These are phyloP conservation scores for Herpetospermum pedunculosum DNA, from an alignment of 306 rosid genomes.

Conservation along the genomic window DNA sequence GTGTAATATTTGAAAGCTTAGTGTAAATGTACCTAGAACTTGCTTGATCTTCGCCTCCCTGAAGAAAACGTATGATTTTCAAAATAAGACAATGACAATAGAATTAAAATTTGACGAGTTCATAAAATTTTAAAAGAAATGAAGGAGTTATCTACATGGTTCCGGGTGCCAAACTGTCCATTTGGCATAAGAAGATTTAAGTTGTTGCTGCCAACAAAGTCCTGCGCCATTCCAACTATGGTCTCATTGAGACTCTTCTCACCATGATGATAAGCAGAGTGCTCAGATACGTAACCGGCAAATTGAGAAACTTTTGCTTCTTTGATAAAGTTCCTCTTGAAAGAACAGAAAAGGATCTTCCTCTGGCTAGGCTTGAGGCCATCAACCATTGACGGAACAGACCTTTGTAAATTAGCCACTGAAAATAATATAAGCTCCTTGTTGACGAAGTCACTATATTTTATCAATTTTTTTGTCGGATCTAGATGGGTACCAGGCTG, in stretches of 20 bases:
- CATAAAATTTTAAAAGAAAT: background rate
- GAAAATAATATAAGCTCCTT: slow-evolving; percentile 88
- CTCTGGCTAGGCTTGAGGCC: slow-evolving; percentile 96
- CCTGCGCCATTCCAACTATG: slow-evolving; percentile 89
- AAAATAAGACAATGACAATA: background rate
- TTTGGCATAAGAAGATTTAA: slow-evolving; percentile 75
- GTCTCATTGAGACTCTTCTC: slow-evolving; percentile 83
- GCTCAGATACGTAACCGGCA: slow-evolving; percentile 86
- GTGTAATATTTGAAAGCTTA: slow-evolving; percentile 40
- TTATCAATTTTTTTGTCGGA: slow-evolving; percentile 43
- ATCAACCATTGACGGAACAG: slow-evolving; percentile 92
- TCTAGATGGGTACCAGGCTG: slow-evolving; percentile 91
- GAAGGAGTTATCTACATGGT: slow-evolving; percentile 29
- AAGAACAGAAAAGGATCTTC: slow-evolving; percentile 77
- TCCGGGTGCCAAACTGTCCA: slow-evolving; percentile 95
- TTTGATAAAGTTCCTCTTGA: slow-evolving; percentile 71
- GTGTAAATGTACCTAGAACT: slow-evolving; percentile 74
- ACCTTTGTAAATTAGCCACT: slow-evolving; percentile 82
- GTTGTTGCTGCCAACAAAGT: slow-evolving; percentile 88
- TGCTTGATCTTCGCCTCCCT: slow-evolving; percentile 98
- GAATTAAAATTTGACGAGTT: background rate
- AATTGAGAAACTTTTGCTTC: slow-evolving; percentile 92
- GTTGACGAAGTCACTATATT: slow-evolving; percentile 85
- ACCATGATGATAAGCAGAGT: slow-evolving; percentile 91
- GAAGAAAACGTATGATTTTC: background rate